Base-by-base conservation (phyloP, 805 yeast genomes). In the Wickerhamiella sergipiensis region DNA sequence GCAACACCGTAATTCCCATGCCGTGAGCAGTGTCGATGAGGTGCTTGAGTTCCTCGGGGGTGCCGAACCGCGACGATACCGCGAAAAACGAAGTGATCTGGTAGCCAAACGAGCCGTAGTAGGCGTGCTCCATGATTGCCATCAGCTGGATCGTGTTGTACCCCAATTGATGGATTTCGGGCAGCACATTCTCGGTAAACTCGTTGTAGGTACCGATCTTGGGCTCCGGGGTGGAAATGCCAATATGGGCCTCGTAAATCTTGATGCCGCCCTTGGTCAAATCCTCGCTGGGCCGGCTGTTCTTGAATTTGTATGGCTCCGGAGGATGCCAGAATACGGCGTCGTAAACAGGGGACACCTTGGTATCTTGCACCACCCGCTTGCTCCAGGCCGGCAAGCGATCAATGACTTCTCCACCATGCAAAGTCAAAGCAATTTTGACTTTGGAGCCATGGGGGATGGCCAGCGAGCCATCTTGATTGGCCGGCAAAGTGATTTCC, bases 61-160 rank as follows among this genome's bases (percentile, higher is more conserved):
- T 79, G 26, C 98, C 98, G 60, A 74, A 92, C 55, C 98, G 76
- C 7, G 97, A 89, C 49, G 92, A 81, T 22, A 77, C 74, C 1
- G 97, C 97, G 65, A 85, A 90, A 64, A 90, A 92, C 53, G 83
- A 85, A 21, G 97, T 89, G 24, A 90, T 81, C 67, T 90, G 98
- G 65, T 90, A 90, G n/a, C 98, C 98, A 65, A 90, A 90, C 1
- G 95, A 86, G 1, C 97, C 98, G 65, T 90, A 90, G 65, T 90
- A 90, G 1, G 98, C 97, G 65, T 90, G 98, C 67, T 90, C 98
- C 98, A 90, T 90, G 44, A 90, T 77, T 0, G 98, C 97, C 98
- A 90, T 90, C 62, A 90, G 73, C 68, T 90, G 98, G 59, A 90
- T 83, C 4, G 95, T 81, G 66, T 92, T 87, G 67, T 90, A 90